These are phyloP conservation scores for Beauveria asiatica DNA, from an alignment of 2,329 filamentous ascomycete genomes.

Conservation along the genomic window DNA sequence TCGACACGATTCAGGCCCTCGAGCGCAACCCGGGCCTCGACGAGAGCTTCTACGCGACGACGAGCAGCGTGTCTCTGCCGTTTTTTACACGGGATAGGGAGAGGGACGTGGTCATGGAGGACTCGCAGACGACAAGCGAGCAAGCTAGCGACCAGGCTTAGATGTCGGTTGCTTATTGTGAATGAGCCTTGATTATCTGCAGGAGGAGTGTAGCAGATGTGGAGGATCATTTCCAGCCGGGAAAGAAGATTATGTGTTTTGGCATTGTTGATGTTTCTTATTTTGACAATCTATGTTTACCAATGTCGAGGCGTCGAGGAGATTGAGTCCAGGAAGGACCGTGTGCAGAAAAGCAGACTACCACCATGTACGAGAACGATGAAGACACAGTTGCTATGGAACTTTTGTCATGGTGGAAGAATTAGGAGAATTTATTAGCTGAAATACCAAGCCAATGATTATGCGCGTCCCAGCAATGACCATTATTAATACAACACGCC, in stretches of 20 bases:
- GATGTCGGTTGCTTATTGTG: background rate
- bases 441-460: background rate
- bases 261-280: background rate
- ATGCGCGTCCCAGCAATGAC: background rate
- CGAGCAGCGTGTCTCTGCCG: background rate
- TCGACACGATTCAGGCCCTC: slow-evolving; percentile 36
- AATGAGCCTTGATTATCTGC: background rate
- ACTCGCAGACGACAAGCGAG: slow-evolving; percentile 8
- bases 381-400: background rate
- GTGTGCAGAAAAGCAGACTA: background rate
- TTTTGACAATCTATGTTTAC: background rate
- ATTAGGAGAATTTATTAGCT: background rate
- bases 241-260: background rate
- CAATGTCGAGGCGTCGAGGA: background rate
- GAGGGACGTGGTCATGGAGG: background rate
- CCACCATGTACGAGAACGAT: background rate
- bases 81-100: background rate
- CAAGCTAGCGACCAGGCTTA: slow-evolving; percentile 5
- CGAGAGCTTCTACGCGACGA: slow-evolving; percentile 10
- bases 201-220: background rate
- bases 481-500: background rate
- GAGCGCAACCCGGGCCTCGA: slow-evolving; percentile 25
- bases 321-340: background rate
- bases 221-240: background rate
- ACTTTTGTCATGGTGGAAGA: background rate